These are phyloP conservation scores for Ophiocordyceps camponoti-saundersi DNA, from an alignment of 2,329 filamentous ascomycete species.

Conservation along the genomic window DNA sequence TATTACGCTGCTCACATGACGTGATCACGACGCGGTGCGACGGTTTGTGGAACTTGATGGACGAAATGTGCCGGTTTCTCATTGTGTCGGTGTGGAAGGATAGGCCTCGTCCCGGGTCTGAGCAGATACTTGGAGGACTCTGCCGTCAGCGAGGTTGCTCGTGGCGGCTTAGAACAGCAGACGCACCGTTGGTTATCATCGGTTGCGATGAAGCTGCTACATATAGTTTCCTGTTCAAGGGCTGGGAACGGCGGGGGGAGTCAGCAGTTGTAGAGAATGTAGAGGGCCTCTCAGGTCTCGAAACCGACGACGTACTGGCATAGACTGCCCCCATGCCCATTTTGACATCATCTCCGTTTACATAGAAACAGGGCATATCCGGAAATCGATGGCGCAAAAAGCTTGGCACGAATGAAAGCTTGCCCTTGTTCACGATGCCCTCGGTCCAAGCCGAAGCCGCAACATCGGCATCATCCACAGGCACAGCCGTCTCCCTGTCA, in stretches of 20 bases:
- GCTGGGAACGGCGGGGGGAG: constrained; percentile 9
- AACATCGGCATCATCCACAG: constrained; percentile 10
- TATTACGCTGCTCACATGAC: constrained; percentile 16
- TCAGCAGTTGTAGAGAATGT: background rate
- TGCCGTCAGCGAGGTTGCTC: background rate
- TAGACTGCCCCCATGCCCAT: constrained; percentile 25
- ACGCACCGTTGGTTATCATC: constrained; percentile 21
- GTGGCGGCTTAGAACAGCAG: background rate
- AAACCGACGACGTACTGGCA: constrained; percentile 22
- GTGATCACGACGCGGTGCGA: constrained; percentile 25
- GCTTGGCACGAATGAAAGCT: constrained; percentile 16
- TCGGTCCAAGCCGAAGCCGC: constrained; percentile 19
- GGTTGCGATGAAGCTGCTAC: constrained; percentile 23
- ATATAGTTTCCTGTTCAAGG: constrained; percentile 15
- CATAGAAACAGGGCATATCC: constrained; percentile 22
- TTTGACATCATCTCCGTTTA: constrained; percentile 19
- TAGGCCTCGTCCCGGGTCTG: background rate
- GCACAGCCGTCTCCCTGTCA: constrained; percentile 9
- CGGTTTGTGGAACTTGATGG: constrained; percentile 27
- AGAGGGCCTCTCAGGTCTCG: background rate
- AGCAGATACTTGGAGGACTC: constrained; percentile 3
- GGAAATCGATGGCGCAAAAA: constrained; percentile 10
- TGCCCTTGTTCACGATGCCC: constrained; percentile 21
- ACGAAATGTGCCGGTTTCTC: constrained; percentile 23
- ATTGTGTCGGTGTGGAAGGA: constrained; percentile 17